These are phyloP conservation scores for Brassica rapa DNA, from an alignment of 345 rosid species.

Conservation along the genomic window DNA sequence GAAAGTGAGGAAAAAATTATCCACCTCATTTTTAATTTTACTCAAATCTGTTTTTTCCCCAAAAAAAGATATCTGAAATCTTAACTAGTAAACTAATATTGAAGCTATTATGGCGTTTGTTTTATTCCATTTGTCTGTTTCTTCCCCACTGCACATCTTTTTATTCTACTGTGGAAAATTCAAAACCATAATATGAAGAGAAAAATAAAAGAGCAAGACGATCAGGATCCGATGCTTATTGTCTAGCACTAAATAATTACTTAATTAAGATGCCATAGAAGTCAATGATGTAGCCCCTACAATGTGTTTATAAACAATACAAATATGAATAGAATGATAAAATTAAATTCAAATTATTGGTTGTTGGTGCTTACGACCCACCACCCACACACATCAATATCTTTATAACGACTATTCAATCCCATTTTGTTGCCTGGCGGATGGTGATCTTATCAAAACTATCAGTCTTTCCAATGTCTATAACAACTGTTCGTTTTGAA, in stretches of 20 bases:
- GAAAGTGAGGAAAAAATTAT: not conserved
- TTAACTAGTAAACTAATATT: not conserved
- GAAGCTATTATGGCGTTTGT: not conserved
- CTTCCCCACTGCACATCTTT: not conserved
- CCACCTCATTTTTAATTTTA: not conserved
- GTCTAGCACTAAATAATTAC: constrained; percentile 38
- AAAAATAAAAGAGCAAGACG: constrained; percentile 9
- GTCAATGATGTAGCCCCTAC: constrained; percentile 44
- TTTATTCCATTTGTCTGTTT: not conserved
- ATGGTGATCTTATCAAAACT: constrained; percentile 28
- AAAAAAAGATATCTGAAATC: not conserved
- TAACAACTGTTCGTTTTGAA: constrained; percentile 8
- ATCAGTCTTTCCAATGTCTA: not conserved
- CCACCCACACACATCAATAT: constrained; percentile 40
- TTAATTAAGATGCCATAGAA: constrained; percentile 27
- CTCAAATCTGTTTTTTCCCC: not conserved
- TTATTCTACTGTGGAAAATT: constrained; percentile 8
- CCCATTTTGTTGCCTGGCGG: constrained; percentile 38
- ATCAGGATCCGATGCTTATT: constrained; percentile 39
- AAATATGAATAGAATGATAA: constrained; percentile 18
- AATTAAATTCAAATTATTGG: constrained; percentile 34
- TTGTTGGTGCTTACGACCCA: constrained; percentile 43
- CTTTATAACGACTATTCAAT: constrained; percentile 42
- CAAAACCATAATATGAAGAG: constrained; percentile 15
- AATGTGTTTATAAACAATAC: constrained; percentile 18